A percentile compares a stretch with the other conserved stretches of the same genome.
Evolutionary conservation across 306 rosid genomes (phyloP).

Genomic region (Gleditsia sinensis): DNA sequence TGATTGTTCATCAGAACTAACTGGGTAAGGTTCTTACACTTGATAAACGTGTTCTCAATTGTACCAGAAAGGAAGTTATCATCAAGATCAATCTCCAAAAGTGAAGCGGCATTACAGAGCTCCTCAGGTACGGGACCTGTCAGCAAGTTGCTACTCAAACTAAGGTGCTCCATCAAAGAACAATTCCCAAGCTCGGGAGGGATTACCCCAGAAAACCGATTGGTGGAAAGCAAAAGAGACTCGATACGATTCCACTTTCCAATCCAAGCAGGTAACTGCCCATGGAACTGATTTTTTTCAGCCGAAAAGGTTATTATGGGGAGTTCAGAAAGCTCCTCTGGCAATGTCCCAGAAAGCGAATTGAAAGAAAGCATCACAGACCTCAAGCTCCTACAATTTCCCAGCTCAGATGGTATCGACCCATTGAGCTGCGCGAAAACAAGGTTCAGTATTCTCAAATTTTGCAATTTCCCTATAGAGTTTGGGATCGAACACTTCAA

Average conservation of each 20-base stretch:
- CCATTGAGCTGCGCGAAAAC: slow-evolving; percentile 76
- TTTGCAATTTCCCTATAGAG: slow-evolving; percentile 71
- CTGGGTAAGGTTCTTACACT: slow-evolving; percentile 72
- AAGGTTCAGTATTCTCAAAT: slow-evolving; percentile 58
- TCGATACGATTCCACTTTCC: slow-evolving; percentile 67
- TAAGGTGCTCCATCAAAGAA: slow-evolving; percentile 59
- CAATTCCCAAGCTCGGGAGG: slow-evolving; percentile 94
- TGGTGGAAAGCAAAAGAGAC: slow-evolving; percentile 66
- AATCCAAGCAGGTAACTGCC: slow-evolving; percentile 82
- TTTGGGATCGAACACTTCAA: slow-evolving; percentile 79
- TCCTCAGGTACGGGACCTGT: slow-evolving; percentile 72
- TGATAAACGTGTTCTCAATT: slow-evolving; percentile 58
- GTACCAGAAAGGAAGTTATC: slow-evolving; percentile 69
- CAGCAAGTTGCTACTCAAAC: slow-evolving; percentile 74
- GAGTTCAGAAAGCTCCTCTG: slow-evolving; percentile 83
- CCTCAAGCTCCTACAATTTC: slow-evolving; percentile 62
- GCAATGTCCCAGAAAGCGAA: slow-evolving; percentile 76
- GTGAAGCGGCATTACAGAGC: slow-evolving; percentile 74
- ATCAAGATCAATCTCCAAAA: slow-evolving; percentile 73
- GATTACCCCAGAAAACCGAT: slow-evolving; percentile 67
- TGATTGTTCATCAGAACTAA: slow-evolving; percentile 70
- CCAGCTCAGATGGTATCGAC: slow-evolving; percentile 80
- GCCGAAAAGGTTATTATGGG: slow-evolving; percentile 70
- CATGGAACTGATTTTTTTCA: slow-evolving; percentile 85
- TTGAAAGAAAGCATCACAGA: slow-evolving; percentile 81